Conservation (phyloP, 2,329 filamentous ascomycete genomes). For the Monosporascus sp. region DNA sequence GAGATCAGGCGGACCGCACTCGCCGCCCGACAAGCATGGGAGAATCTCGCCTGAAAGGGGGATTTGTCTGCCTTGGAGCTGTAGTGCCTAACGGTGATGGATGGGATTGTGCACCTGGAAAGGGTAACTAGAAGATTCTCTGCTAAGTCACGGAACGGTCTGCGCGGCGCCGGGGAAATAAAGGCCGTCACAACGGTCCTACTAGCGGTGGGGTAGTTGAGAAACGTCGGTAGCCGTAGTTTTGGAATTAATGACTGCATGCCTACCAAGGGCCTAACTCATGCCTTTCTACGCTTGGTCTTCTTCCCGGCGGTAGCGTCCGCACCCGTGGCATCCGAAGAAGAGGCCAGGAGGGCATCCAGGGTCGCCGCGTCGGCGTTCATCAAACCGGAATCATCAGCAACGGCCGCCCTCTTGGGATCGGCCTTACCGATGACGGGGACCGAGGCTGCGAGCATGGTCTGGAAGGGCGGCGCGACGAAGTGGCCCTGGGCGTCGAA, state of each 20-base stretch:
- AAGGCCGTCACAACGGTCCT: too few relatives aligned
- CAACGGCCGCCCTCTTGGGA: constrained; percentile 46
- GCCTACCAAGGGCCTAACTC: not conserved
- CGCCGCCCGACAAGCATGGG: constrained; percentile 45
- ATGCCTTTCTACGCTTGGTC: constrained; percentile 29
- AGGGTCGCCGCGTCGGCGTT: constrained; percentile 42
- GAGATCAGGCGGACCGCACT: constrained; percentile 47
- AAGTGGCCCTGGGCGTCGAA: constrained; percentile 71
- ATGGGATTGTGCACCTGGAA: not conserved
- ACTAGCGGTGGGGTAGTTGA: too few relatives aligned
- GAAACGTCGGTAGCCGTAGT: too few relatives aligned
- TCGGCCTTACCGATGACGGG: constrained; percentile 62
- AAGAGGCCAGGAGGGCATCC: constrained; percentile 32
- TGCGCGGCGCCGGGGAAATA: too few relatives aligned
- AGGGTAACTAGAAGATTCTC: not conserved
- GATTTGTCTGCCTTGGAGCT: too few relatives aligned
- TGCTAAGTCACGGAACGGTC: too few relatives aligned
- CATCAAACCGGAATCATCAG: constrained; percentile 27
- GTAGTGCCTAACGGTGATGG: not conserved
- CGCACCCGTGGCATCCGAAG: constrained; percentile 17
- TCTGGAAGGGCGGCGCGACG: constrained; percentile 70
- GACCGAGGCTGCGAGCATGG: constrained; percentile 65
- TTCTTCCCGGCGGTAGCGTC: constrained; percentile 19
- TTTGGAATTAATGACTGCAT: too few relatives aligned
- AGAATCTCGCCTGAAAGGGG: constrained; percentile 24